These are phyloP conservation scores for Clitopilus hobsonii DNA, from an alignment of 768 basidiomycete species.

Conservation along the genomic window DNA sequence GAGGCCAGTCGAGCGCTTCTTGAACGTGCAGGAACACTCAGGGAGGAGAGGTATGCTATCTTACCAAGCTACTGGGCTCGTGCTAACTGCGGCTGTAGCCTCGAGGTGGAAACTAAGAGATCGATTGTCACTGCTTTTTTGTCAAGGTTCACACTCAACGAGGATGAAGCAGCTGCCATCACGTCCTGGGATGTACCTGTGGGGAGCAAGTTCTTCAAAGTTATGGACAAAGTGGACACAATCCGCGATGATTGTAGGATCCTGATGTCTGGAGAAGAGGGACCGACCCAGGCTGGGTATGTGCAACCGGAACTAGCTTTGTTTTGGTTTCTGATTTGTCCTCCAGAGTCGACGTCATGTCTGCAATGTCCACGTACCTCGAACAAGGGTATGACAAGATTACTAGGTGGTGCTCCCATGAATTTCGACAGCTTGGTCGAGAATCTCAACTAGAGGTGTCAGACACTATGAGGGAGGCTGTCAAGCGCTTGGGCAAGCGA, in stretches of 20 bases:
- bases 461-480: constrained; percentile 61
- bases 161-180: constrained; percentile 68
- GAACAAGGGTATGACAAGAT: constrained; percentile 92
- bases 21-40: constrained; percentile 75
- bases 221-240: constrained; percentile 80
- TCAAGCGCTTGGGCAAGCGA: constrained; percentile 68
- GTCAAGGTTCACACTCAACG: constrained; percentile 75
- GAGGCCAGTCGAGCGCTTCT: constrained; percentile 75
- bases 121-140: constrained; percentile 80
- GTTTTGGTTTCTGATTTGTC: neutral
- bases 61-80: neutral
- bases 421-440: constrained; percentile 75
- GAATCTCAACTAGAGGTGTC: constrained; percentile 72
- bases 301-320: constrained; percentile 7
- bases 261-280: constrained; percentile 81
- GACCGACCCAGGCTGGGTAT: constrained; percentile 73
- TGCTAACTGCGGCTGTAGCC: constrained; percentile 32
- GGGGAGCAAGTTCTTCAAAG: constrained; percentile 69
- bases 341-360: constrained; percentile 82
- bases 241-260: constrained; percentile 85
- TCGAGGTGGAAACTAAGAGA: constrained; percentile 64
- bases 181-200: constrained; percentile 77
- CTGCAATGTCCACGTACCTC: constrained; percentile 71
- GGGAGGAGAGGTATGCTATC: constrained; percentile 59
- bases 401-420: constrained; percentile 77